Conservation (phyloP, 2,329 filamentous ascomycete genomes). For the Phaeomoniella chlamydospora region DNA sequence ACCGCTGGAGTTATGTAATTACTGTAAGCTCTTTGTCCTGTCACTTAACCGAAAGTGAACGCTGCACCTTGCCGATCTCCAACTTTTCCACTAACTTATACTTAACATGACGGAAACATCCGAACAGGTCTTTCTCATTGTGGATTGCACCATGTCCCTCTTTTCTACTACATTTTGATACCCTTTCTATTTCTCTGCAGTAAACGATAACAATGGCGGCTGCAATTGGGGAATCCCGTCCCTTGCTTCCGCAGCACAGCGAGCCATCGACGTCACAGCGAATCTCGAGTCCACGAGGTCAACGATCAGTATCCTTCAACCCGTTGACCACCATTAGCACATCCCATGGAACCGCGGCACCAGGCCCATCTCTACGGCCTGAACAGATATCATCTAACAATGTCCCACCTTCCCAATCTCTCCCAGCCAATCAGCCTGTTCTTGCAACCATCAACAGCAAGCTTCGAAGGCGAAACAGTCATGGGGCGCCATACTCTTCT, state of each 20-base stretch:
- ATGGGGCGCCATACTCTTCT: slow-evolving; percentile 43
- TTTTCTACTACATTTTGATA: no score
- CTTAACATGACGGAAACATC: no score
- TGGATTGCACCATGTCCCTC: no score
- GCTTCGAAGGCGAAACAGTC: slow-evolving; percentile 72
- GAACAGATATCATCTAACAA: slow-evolving; percentile 23
- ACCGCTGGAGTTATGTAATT: no score
- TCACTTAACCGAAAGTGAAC: no score
- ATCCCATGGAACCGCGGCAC: slow-evolving; percentile 23
- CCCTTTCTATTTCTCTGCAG: no score
- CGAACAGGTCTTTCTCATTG: no score
- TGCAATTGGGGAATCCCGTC: neutral
- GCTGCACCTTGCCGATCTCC: no score
- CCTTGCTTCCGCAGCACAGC: neutral
- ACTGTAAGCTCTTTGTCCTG: no score
- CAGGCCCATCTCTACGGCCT: slow-evolving; percentile 24
- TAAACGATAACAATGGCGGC: neutral
- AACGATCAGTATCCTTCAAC: slow-evolving; percentile 33
- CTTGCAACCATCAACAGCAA: slow-evolving; percentile 77
- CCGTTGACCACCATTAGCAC: slow-evolving; percentile 29
- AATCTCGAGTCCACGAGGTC: slow-evolving; percentile 2
- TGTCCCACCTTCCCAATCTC: slow-evolving; percentile 13
- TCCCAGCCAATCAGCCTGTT: slow-evolving; percentile 36
- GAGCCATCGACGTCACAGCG: neutral
- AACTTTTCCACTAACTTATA: no score